phyloP scores from a whole-genome alignment of 78 protist genomes.

The Isochrysis galbana region DNA sequence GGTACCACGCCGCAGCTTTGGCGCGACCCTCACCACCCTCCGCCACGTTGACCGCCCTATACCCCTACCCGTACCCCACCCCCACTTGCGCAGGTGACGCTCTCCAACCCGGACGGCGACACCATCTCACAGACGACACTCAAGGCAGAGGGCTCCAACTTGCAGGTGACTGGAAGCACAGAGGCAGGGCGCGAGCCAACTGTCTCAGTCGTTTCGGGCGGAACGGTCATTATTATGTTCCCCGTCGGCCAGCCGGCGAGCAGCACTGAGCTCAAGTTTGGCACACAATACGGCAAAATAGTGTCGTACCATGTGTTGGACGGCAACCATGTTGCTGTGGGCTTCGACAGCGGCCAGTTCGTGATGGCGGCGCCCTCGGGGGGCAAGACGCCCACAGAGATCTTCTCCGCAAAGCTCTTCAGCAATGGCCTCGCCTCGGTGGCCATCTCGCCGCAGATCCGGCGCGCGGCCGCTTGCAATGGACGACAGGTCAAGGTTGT shows the following conservation, averaged over 20 bases:
- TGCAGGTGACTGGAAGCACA: background rate
- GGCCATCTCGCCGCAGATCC: background rate
- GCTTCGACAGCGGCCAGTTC: conserved; percentile 55
- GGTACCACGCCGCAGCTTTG: too few relatives aligned
- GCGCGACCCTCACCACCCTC: background rate
- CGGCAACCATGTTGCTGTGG: conserved; percentile 61
- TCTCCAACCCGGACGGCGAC: conserved; percentile 45
- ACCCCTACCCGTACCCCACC: too few relatives aligned
- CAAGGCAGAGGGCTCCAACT: background rate
- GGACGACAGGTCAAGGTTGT: conserved; percentile 48
- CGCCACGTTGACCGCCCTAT: too few relatives aligned
- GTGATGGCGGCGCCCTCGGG: conserved; percentile 44
- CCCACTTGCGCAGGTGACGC: conserved; percentile 26
- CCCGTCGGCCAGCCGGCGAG: background rate
- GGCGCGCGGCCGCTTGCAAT: conserved; percentile 33
- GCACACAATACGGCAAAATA: conserved; percentile 61
- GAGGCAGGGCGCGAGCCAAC: background rate
- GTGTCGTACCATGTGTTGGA: conserved; percentile 55
- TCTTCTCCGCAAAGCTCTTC: background rate
- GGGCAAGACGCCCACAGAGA: background rate
- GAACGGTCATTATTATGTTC: conserved; percentile 14
- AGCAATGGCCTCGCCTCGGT: background rate
- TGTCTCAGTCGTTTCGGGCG: background rate
- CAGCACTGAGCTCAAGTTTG: conserved; percentile 64
- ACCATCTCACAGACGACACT: background rate